A percentile compares a stretch with the other conserved stretches of the same genome.
Conservation (phyloP, 2,329 filamentous ascomycete genomes). For the Fusarium pseudocircinatum region DNA sequence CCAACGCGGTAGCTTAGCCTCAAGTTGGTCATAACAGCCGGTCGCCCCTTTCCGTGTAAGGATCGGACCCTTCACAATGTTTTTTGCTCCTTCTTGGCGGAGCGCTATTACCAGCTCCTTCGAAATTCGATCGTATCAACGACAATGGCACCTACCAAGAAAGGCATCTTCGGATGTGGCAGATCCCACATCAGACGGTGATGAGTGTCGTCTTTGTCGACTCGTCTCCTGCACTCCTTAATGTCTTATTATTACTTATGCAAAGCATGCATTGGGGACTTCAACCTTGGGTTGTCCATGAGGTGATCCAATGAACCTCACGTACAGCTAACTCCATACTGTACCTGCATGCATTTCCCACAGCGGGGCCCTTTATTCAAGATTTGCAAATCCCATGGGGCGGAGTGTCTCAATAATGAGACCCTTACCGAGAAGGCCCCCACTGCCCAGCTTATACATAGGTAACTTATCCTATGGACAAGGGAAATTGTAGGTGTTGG, state of each 20-base stretch:
- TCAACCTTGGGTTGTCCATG: not conserved
- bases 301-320: not conserved
- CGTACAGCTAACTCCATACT: not conserved
- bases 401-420: not conserved
- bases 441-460: not conserved
- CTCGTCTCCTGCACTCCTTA: not conserved
- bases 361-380: constrained; percentile 5
- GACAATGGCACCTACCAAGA: constrained; percentile 18
- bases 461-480: not conserved
- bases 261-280: constrained; percentile 1
- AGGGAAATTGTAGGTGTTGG: not conserved
- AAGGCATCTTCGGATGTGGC: constrained; percentile 12
- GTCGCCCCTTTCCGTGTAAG: constrained; percentile 5
- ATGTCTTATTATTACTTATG: not conserved
- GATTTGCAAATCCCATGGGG: constrained; percentile 15
- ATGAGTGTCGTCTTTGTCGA: not conserved
- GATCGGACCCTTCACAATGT: not conserved
- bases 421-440: not conserved
- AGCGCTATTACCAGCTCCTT: constrained; percentile 8
- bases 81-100: constrained; percentile 9
- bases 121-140: not conserved
- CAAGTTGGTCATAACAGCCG: not conserved
- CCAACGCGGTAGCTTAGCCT: constrained; percentile 4
- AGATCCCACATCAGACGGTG: not conserved
- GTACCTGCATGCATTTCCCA: constrained; percentile 22